These are phyloP conservation scores for Collybiopsis luxurians DNA, from an alignment of 768 basidiomycete species.

Conservation along the genomic window DNA sequence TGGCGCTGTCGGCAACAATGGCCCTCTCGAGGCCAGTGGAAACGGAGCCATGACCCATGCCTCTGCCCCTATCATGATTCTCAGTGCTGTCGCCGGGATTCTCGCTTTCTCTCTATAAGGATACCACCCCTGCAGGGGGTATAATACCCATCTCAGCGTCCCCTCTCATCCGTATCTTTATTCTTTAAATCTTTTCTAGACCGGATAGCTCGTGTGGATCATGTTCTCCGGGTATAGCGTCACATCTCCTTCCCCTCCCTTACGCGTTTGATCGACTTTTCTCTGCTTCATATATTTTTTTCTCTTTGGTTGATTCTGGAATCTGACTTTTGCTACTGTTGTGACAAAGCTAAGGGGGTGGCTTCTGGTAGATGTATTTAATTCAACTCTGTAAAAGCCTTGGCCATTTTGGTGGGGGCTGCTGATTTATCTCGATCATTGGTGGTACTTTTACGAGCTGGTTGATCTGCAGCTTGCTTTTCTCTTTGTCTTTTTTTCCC, in stretches of 20 bases:
- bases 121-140: slow-evolving; percentile 12
- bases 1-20: slow-evolving; percentile 30
- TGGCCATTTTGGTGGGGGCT: neutral
- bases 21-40: slow-evolving; percentile 38
- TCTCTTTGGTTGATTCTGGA: slow-evolving; percentile 3
- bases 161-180: slow-evolving; percentile 2
- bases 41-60: slow-evolving; percentile 37
- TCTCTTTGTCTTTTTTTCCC: neutral
- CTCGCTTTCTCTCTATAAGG: slow-evolving; percentile 19
- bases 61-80: slow-evolving; percentile 37
- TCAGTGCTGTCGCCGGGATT: slow-evolving; percentile 38
- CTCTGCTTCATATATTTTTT: neutral
- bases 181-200: neutral
- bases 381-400: neutral
- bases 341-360: neutral
- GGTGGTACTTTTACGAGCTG: slow-evolving; percentile 4
- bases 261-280: neutral
- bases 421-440: slow-evolving; percentile 7
- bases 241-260: neutral
- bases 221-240: slow-evolving; percentile 1
- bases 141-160: slow-evolving; percentile 2
- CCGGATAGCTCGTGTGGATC: slow-evolving; percentile 5
- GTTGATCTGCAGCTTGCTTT: slow-evolving; percentile 2
- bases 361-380: neutral
- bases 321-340: neutral